Base-by-base conservation (phyloP, 129 eudicot genomes). In the Pseudognaphalium luteoalbum region DNA sequence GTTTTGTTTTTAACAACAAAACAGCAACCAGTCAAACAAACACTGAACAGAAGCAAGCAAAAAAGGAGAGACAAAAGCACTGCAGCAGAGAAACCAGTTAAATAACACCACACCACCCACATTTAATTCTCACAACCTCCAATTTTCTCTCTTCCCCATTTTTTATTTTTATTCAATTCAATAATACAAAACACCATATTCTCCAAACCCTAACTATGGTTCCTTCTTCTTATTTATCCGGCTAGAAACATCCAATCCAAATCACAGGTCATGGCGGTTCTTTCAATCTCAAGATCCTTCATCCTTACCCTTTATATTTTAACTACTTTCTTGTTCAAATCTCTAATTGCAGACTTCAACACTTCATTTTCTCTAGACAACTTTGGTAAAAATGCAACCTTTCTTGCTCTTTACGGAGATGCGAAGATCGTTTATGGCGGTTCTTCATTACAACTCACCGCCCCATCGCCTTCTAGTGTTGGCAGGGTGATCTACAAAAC, bases 61-160 rank as follows among this genome's bases (percentile, higher is more conserved):
- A 64, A 21, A 76, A 67, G 70, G 76, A 86, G 79, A 81, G 86
- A 60, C 66, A 30, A 72, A 54, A 41, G 21, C 39, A 22, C 67
- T 76, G 71, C 54, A 61, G 77, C 84, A 90, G 83, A 60, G 83
- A 60, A 78, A 66, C 71, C 77, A 71, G 80, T 83, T 72, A 87
- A 81, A 74, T 68, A 76, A 67, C 67, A 52, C 72, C 61, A 25
- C 68, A 16, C 51, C 54, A 47, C 30, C 54, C 85, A 65, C 77
- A 86, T 81, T 91, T 80, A 85, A 86, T 88, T 88, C 78, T 88
- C 90, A 83, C 95, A 84, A 72, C 85, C 90, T 81, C 84, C 97
- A 52, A 66, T 37, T 35, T 35, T 69, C 68, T 44, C 71, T 67
- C 64, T 33, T 71, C 57, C 85, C 81, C 87, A 81, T 68, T 73